Evolutionary conservation across 805 yeast species (phyloP).

Genomic region (Yarrowia sp.): DNA sequence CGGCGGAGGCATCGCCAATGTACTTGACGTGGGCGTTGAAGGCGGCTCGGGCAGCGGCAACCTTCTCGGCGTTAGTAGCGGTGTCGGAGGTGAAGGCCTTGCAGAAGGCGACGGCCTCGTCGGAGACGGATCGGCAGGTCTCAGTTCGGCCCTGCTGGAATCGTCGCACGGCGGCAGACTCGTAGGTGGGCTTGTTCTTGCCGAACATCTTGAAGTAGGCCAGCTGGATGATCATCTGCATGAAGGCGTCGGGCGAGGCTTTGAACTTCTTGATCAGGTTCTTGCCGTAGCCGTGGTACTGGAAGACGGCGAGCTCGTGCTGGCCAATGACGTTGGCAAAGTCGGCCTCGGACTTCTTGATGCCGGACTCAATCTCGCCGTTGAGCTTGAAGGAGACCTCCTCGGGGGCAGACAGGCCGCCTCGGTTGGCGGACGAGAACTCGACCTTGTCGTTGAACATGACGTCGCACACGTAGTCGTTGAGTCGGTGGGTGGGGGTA

Average conservation of each 20-base stretch:
- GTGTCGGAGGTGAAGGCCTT: slow-evolving; percentile 63
- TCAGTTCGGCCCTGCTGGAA: slow-evolving; percentile 91
- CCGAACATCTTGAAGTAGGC: slow-evolving; percentile 85
- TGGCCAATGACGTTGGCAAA: slow-evolving; percentile 58
- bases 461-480: slow-evolving; percentile 66
- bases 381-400: slow-evolving; percentile 54
- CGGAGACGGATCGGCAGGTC: slow-evolving; percentile 81
- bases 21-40: slow-evolving; percentile 70
- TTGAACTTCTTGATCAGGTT: slow-evolving; percentile 77
- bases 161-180: slow-evolving; percentile 90
- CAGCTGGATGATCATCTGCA: slow-evolving; percentile 87
- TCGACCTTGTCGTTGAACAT: slow-evolving; percentile 50
- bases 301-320: slow-evolving; percentile 77
- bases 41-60: slow-evolving; percentile 68
- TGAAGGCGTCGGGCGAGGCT: slow-evolving; percentile 88
- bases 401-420: slow-evolving; percentile 36
- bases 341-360: slow-evolving; percentile 53
- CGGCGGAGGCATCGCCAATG: slow-evolving; percentile 74
- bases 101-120: slow-evolving; percentile 67
- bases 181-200: slow-evolving; percentile 83
- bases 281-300: slow-evolving; percentile 83
- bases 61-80: slow-evolving; percentile 54
- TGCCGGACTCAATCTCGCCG: slow-evolving; percentile 50
- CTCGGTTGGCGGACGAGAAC: slow-evolving; percentile 33
- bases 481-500: slow-evolving; percentile 86